Conservation (phyloP, 306 rosid genomes). For the Lotus japonicus region DNA sequence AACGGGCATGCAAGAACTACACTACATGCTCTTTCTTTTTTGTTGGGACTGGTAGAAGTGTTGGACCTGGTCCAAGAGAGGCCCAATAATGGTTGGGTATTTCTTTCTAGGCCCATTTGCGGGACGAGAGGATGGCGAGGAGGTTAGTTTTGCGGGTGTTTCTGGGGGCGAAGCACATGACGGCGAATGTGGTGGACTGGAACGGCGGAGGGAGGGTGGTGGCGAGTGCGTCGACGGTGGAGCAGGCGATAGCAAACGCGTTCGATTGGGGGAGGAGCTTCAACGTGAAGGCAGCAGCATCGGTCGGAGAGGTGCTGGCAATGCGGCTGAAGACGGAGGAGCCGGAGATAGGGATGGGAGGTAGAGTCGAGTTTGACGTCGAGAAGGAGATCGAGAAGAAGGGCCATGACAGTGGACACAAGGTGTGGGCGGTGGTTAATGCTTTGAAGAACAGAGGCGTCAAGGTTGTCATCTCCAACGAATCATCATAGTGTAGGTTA, state of each 20-base stretch:
- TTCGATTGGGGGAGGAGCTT: slow-evolving; percentile 31
- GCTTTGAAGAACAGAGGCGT: slow-evolving; percentile 38
- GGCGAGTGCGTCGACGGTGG: slow-evolving; percentile 40
- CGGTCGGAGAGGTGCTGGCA: slow-evolving; percentile 37
- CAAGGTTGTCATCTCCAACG: neutral
- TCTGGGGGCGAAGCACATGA: slow-evolving; percentile 37
- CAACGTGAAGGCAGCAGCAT: slow-evolving; percentile 22
- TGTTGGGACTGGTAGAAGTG: neutral
- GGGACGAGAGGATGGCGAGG: slow-evolving; percentile 17
- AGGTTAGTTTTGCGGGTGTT: slow-evolving; percentile 26
- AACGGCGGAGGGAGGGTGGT: slow-evolving; percentile 19
- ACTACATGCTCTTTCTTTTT: neutral
- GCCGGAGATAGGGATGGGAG: slow-evolving; percentile 21
- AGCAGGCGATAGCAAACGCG: slow-evolving; percentile 27
- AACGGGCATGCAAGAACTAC: no score
- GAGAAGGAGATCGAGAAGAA: slow-evolving; percentile 46
- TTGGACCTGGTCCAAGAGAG: neutral
- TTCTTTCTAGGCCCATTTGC: neutral
- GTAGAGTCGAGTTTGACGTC: slow-evolving; percentile 37
- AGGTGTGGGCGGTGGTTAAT: slow-evolving; percentile 28
- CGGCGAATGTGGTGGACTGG: slow-evolving; percentile 38
- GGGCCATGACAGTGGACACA: slow-evolving; percentile 2
- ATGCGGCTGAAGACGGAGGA: slow-evolving; percentile 45
- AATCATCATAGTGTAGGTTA: slow-evolving; percentile 7
- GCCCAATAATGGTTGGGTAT: neutral